Conservation (phyloP, 2,329 filamentous ascomycete species). For the Ceratocystis ficicola region DNA sequence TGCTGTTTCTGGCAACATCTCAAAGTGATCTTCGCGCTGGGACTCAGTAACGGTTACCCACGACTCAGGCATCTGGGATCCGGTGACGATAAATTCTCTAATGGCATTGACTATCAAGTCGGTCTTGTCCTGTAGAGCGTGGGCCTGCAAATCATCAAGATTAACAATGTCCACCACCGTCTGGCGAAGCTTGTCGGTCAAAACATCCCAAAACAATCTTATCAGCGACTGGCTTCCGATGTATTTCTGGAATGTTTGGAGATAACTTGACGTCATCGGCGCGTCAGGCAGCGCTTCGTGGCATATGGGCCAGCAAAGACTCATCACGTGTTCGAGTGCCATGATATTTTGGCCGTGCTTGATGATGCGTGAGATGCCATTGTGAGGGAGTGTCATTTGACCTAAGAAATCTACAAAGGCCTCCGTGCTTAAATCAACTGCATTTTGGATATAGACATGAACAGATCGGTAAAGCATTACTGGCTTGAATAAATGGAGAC, state of each 20-base stretch:
- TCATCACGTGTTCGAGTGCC: slow-evolving; percentile 70
- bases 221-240: slow-evolving; percentile 79
- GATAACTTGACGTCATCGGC: neutral
- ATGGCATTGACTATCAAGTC: too few species aligned
- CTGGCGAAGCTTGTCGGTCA: slow-evolving; percentile 63
- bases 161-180: slow-evolving; percentile 75
- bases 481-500: slow-evolving; percentile 46
- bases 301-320: slow-evolving; percentile 50
- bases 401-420: slow-evolving; percentile 63
- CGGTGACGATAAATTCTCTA: accelerated
- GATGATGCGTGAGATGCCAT: slow-evolving; percentile 34
- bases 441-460: slow-evolving; percentile 69
- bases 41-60: too few species aligned
- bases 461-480: slow-evolving; percentile 62
- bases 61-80: too few species aligned
- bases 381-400: slow-evolving; percentile 64
- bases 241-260: slow-evolving; percentile 46
- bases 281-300: slow-evolving; percentile 51
- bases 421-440: slow-evolving; percentile 66
- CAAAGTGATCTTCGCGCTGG: too few species aligned
- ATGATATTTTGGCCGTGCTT: slow-evolving; percentile 59
- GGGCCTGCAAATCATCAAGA: slow-evolving; percentile 39
- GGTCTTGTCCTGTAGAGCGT: too few species aligned
- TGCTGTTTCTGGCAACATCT: too few species aligned
- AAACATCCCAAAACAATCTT: slow-evolving; percentile 85